These are phyloP conservation scores for Solanum bulbocastanum DNA, from an alignment of 257 asterid genomes.

Conservation along the genomic window DNA sequence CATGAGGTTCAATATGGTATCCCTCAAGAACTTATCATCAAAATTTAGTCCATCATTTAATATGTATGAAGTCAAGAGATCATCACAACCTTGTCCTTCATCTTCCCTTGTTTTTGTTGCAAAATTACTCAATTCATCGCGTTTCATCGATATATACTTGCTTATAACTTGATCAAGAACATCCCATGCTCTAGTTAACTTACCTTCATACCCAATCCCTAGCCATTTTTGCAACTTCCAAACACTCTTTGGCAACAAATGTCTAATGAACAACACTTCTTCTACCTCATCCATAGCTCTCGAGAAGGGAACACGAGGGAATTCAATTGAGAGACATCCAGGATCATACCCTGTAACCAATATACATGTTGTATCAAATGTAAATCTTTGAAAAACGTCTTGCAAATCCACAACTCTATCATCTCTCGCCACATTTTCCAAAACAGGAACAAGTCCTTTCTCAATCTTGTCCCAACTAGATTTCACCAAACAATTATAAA, in stretches of 20 bases:
- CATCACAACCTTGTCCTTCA: slow-evolving; percentile 8
- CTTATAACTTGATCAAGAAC: slow-evolving; percentile 28
- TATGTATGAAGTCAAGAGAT: slow-evolving; percentile 29
- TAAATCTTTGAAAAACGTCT: slow-evolving; percentile 39
- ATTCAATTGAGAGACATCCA: slow-evolving; percentile 23
- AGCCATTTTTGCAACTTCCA: slow-evolving; percentile 36
- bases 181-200: slow-evolving; percentile 13
- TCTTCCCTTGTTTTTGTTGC: neutral
- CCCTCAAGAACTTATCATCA: slow-evolving; percentile 42
- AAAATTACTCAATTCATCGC: neutral
- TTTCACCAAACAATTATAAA: slow-evolving; percentile 18
- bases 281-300: slow-evolving; percentile 52
- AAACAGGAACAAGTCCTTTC: slow-evolving; percentile 28
- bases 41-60: slow-evolving; percentile 8
- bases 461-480: slow-evolving; percentile 27
- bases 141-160: slow-evolving; percentile 14
- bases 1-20: slow-evolving; percentile 37
- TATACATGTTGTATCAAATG: slow-evolving; percentile 38
- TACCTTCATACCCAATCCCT: slow-evolving; percentile 32
- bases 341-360: slow-evolving; percentile 43
- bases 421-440: slow-evolving; percentile 12
- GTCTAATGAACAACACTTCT: slow-evolving; percentile 41
- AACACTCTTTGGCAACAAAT: slow-evolving; percentile 24
- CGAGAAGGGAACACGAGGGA: slow-evolving; percentile 34
- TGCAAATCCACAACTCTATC: slow-evolving; percentile 26